phyloP scores from a whole-genome alignment of 768 basidiomycete species.

The Cystobasidium ongulense region DNA sequence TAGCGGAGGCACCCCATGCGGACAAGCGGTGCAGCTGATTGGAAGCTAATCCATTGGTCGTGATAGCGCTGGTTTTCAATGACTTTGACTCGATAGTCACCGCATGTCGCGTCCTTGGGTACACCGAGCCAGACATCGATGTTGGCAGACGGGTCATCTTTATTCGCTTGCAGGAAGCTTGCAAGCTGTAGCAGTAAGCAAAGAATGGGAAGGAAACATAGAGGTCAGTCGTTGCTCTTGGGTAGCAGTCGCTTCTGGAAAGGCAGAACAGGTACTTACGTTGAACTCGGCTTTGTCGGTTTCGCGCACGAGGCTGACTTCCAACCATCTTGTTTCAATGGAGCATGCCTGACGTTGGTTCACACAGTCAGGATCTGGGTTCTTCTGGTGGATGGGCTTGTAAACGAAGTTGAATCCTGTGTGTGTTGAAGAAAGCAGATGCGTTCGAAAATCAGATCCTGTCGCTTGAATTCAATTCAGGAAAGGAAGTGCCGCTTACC shows the following conservation, averaged over 20 bases:
- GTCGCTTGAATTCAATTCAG: background rate
- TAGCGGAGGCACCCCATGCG: background rate
- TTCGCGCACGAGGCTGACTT: background rate
- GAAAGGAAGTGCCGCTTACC: background rate
- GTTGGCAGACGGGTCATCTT: background rate
- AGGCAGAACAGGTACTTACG: background rate
- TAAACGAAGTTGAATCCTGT: background rate
- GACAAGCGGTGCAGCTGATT: background rate
- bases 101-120: background rate
- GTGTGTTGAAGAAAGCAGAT: background rate
- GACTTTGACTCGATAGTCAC: constrained; percentile 1
- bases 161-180: too few species aligned
- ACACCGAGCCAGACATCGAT: constrained; percentile 1
- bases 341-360: background rate
- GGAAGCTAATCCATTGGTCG: background rate
- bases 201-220: background rate
- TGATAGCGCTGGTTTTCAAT: background rate
- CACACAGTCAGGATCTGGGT: background rate
- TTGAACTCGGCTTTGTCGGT: background rate
- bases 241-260: too few species aligned
- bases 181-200: background rate
- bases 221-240: background rate
- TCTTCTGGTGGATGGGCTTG: background rate
- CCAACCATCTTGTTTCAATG: background rate
- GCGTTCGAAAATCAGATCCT: background rate